These are phyloP conservation scores for Rhizophagus prolifer DNA, from an alignment of 192 early-diverging fungal genomes.

Conservation along the genomic window DNA sequence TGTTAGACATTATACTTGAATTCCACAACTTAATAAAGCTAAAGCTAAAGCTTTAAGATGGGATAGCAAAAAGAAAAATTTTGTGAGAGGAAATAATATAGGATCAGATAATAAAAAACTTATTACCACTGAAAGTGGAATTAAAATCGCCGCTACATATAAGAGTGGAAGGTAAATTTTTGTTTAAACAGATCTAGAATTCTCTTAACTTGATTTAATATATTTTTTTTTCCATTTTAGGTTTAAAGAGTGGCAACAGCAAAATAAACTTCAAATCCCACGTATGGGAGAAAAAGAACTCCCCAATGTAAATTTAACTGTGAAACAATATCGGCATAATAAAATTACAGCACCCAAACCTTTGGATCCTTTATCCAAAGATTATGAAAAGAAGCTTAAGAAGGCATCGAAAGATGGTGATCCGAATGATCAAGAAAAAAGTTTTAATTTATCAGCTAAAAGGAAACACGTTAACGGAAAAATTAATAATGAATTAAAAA, in stretches of 20 bases:
- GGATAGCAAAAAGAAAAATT: constrained; percentile 94
- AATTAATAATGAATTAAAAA: constrained; percentile 23
- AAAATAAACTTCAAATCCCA: constrained; percentile 78
- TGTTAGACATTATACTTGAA: neutral
- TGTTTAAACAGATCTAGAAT: neutral
- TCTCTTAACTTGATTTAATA: constrained; percentile 15
- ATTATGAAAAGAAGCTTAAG: constrained; percentile 68
- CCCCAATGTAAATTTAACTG: constrained; percentile 43
- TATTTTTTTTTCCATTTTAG: constrained; percentile 36
- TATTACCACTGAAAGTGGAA: constrained; percentile 88
- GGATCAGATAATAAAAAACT: constrained; percentile 96
- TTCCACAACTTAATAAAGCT: constrained; percentile 53
- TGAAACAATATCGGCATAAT: constrained; percentile 76
- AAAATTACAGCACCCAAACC: constrained; percentile 69
- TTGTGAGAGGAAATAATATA: constrained; percentile 77
- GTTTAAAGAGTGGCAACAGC: constrained; percentile 90
- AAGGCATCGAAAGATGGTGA: neutral
- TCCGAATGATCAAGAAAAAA: neutral
- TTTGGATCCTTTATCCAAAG: constrained; percentile 61
- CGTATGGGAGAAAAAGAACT: constrained; percentile 87
- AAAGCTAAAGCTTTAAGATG: constrained; percentile 74
- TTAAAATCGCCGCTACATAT: constrained; percentile 84
- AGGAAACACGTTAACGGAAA: neutral
- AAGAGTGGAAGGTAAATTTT: constrained; percentile 68
- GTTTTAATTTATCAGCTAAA: neutral